Conservation (phyloP, 2,329 filamentous ascomycete species). For the Eutypa lata region DNA sequence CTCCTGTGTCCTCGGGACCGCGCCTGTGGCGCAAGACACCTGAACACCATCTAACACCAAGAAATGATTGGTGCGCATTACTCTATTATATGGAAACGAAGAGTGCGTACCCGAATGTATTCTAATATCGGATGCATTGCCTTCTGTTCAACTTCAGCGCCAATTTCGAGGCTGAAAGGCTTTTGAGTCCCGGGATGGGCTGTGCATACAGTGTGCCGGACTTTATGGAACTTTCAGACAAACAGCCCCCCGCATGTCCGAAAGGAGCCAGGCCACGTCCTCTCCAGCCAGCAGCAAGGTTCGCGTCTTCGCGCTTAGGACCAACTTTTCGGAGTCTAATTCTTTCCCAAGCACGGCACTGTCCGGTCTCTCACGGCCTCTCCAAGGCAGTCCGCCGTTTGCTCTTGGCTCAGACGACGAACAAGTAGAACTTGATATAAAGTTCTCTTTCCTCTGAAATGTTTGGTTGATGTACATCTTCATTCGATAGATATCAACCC, state of each 20-base stretch:
- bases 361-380: background rate
- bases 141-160: no score
- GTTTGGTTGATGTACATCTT: no score
- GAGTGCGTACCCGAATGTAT: background rate
- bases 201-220: background rate
- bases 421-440: background rate
- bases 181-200: no score
- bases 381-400: background rate
- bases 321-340: background rate
- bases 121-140: background rate
- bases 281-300: background rate
- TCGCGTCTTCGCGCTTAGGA: background rate
- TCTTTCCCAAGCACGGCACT: background rate
- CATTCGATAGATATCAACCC: no score
- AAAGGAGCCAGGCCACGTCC: background rate
- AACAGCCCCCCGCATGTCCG: background rate
- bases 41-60: no score
- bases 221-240: background rate
- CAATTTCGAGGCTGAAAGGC: no score
- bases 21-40: background rate
- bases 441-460: background rate
- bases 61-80: background rate
- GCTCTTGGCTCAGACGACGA: background rate
- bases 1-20: background rate
- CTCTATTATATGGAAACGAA: background rate